Evolutionary conservation across 257 asterid genomes (phyloP), one percentile per base, ranked within the genome.

Genomic region (Fraxinus quadrangulata): DNA sequence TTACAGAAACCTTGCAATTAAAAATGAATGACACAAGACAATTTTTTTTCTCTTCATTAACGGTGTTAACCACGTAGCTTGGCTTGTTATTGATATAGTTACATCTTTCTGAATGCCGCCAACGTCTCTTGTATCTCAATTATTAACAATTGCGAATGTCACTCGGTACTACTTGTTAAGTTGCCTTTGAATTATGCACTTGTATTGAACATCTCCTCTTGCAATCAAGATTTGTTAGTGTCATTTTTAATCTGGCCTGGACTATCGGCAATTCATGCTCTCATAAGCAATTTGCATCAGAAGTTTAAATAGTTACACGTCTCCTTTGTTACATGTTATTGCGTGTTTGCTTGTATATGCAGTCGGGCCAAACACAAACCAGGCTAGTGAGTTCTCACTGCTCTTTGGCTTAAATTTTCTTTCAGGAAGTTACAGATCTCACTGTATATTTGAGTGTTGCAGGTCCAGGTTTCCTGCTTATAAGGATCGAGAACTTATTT

Each of bases 381-480:
- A 71, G 87, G 85, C 89, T 87, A 78, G 96, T 92, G 91, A 89
- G 90, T 77, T 85, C 80, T 67, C 28, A 72, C 73, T 49, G 72
- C 69, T 77, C 81, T 74, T 37, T 49, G 71, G 31, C 21, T 5
- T 14, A 6, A 21, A 54, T 67, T 31, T 17, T 42, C 49, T 61
- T 61, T 61, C 67, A 42, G 28, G 14, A 67, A 67, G 84, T 76
- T 78, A 51, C 42, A 40, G 65, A 61, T 70, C 92, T 94, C 86
- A 92, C 91, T 78, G 17, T 26, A 69, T 73, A 80, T 39, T 80
- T 70, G 75, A 94, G 97, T 89, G 87, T 90, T 94, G 98, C 98
- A 94, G 98, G 96, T 90, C 84, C 98, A 92, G 97, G 97, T 83
- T 82, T 86, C 33, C 91, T 90, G 97, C 89, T 80, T 86, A 73